Conservation (phyloP, 2,329 filamentous ascomycete genomes). For the Nannizziopsis barbatae region DNA sequence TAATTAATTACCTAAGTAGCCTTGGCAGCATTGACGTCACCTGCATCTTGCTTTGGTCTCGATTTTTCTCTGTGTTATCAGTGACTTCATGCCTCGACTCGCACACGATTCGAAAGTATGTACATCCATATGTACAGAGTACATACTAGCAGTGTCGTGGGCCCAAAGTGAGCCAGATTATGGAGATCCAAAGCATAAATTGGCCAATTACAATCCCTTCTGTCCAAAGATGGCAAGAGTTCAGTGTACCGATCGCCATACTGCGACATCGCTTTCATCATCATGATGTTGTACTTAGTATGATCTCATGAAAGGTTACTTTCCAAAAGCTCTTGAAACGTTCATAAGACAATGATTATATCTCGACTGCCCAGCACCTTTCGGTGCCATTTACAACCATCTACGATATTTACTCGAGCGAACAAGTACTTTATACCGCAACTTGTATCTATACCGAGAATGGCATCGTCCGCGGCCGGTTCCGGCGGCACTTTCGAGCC, state of each 20-base stretch:
- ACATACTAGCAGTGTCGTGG: too few species aligned
- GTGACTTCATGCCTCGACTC: too few species aligned
- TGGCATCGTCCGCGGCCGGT: constrained; percentile 13
- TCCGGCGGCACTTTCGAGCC: constrained; percentile 13
- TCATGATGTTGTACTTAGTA: not conserved
- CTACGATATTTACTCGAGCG: not conserved
- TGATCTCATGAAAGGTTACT: not conserved
- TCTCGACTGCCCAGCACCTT: too few species aligned
- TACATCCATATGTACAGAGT: too few species aligned
- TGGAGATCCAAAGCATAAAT: not conserved
- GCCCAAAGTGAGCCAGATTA: not conserved
- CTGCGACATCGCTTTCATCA: not conserved
- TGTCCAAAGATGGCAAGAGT: not conserved
- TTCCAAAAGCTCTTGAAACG: not conserved
- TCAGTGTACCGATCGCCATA: not conserved
- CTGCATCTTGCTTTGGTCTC: not conserved
- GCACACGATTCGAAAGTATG: too few species aligned
- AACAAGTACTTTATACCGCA: not conserved
- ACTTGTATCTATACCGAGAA: constrained; percentile 3
- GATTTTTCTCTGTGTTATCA: not conserved
- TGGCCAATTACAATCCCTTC: not conserved
- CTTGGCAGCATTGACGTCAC: not conserved
- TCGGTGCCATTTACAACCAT: not conserved
- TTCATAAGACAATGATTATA: too few species aligned
- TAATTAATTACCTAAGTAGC: too few species aligned